Percentiles rank a stretch among this genome's conserved stretches.
These are phyloP conservation scores for Cryphonectria nitschkei DNA, from an alignment of 2,329 filamentous ascomycete species.

Conservation along the genomic window DNA sequence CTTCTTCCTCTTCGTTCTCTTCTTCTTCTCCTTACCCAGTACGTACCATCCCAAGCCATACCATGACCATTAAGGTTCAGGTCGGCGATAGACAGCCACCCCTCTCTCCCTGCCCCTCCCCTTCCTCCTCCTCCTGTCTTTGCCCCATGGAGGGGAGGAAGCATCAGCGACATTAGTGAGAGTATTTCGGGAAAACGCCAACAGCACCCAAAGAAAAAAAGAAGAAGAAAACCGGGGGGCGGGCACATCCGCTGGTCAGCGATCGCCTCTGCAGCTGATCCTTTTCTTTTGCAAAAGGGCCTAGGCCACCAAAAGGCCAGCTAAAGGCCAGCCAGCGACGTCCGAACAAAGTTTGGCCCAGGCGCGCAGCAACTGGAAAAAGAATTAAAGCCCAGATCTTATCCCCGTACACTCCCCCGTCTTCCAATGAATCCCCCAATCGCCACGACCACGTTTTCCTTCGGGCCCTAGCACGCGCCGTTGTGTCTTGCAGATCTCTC, in stretches of 20 bases:
- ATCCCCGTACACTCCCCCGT: neutral
- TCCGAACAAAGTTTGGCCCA: conserved; percentile 6
- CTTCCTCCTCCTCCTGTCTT: neutral
- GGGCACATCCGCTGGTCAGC: conserved; percentile 7
- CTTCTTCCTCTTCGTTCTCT: neutral
- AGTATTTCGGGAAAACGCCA: conserved; percentile 3
- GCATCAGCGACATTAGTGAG: conserved; percentile 4
- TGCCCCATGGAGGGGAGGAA: neutral
- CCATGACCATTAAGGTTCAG: neutral
- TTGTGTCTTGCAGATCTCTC: conserved; percentile 2
- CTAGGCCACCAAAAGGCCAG: neutral
- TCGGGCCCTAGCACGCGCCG: neutral
- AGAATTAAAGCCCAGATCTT: neutral
- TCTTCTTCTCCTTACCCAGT: neutral
- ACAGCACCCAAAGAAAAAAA: neutral
- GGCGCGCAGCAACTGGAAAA: neutral
- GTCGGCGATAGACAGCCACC: neutral
- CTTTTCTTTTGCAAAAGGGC: neutral
- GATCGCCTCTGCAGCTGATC: neutral
- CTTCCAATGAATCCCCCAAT: neutral
- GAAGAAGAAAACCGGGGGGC: neutral
- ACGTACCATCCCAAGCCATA: neutral
- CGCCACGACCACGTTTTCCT: neutral
- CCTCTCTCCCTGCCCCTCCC: neutral
- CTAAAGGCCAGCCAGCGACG: neutral